These are phyloP conservation scores for Malus sylvestris DNA, from an alignment of 306 rosid genomes.

Conservation along the genomic window DNA sequence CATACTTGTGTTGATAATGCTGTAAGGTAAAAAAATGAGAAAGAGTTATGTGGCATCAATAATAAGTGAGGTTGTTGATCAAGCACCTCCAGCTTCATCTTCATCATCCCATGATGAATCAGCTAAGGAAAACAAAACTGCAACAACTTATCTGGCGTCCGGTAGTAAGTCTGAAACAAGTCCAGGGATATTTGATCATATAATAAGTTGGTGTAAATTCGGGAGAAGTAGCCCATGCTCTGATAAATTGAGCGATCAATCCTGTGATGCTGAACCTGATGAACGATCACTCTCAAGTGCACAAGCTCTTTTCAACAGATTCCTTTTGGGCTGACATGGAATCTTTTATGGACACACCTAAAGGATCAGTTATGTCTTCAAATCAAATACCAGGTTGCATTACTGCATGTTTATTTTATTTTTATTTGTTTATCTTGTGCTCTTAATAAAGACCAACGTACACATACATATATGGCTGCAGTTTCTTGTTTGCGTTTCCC, in stretches of 20 bases:
- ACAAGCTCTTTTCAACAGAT: constrained; percentile 37
- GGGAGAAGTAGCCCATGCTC: constrained; percentile 21
- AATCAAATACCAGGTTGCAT: constrained; percentile 69
- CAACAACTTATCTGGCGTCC: constrained; percentile 19
- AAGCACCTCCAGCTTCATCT: constrained; percentile 17
- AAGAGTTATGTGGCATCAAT: constrained; percentile 19
- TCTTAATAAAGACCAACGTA: neutral
- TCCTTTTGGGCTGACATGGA: constrained; percentile 68
- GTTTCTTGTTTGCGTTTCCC: neutral
- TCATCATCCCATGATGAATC: constrained; percentile 24
- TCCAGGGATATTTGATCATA: constrained; percentile 34
- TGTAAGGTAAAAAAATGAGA: constrained; percentile 21
- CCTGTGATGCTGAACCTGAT: constrained; percentile 18
- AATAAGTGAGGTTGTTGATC: constrained; percentile 29
- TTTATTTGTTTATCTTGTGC: neutral
- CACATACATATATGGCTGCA: neutral
- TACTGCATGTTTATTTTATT: neutral
- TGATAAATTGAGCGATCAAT: constrained; percentile 24
- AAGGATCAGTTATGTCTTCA: constrained; percentile 50
- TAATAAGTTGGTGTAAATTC: constrained; percentile 40
- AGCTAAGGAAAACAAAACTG: constrained; percentile 21
- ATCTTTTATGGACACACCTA: constrained; percentile 47
- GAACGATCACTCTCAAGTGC: constrained; percentile 15
- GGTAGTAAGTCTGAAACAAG: constrained; percentile 8
- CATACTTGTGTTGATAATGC: neutral